Evolutionary conservation across 2,329 filamentous ascomycete species (phyloP), one percentile per base, ranked within the genome.

Genomic region (Microcyclosporella mali): DNA sequence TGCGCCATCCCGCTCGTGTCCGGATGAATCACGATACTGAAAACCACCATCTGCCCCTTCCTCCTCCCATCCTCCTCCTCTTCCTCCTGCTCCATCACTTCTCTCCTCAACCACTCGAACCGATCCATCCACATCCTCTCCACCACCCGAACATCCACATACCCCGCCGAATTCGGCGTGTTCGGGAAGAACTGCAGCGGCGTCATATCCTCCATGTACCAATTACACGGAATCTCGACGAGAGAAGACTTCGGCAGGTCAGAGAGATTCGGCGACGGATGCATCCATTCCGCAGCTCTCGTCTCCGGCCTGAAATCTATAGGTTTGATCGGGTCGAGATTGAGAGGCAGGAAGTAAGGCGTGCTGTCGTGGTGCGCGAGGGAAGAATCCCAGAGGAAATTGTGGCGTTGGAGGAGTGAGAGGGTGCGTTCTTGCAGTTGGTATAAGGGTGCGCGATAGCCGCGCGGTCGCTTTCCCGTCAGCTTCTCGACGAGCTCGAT

Each of bases 71-170:
- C 52, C 52, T 70, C 52, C 70, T 47, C 17, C 37, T 31, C 25
- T 12, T 30, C 19, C 38, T 41, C 30, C 17, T 28, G 27, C n/a
- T n/a, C n/a, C n/a, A n/a, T n/a, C n/a, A n/a, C n/a, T n/a, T n/a
- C n/a, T n/a, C n/a, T 47, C 31, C 53, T 45, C n/a, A 79, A 63
- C 68, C 71, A 82, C 47, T 73, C 66, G 51, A 81, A 78, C 10
- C 74, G 69, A 52, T 79, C 77, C 52, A 68, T 72, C 78, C 78
- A 81, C 66, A 81, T 74, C 46, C 73, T 67, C 64, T 81, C 77
- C 19, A 81, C 70, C 1, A 74, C 67, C 8, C 71, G 66, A 3
- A 73, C 70, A 40, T 76, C 73, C 1, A 80, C 75, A 53, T 79
- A 81, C 1, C 78, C 78, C 33, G 74, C 71, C 2, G 70, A 74